phyloP scores from a whole-genome alignment of 1,139 yeast species.

The Candida sanyaensis region DNA sequence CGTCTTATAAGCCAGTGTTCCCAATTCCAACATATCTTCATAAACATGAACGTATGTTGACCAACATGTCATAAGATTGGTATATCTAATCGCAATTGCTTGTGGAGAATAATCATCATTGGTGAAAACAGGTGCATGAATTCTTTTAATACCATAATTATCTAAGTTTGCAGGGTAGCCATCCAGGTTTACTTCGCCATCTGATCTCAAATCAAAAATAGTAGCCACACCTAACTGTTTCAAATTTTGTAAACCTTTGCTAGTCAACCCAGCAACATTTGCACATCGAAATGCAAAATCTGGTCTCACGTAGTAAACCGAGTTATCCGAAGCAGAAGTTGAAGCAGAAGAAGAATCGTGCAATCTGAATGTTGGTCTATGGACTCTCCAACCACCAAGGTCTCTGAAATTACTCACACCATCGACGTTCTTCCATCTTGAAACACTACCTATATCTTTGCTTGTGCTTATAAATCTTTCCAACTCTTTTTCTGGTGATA shows the following conservation, averaged over 20 bases:
- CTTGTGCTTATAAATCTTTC: constrained; percentile 49
- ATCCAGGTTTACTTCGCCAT: constrained; percentile 54
- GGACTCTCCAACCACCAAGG: constrained; percentile 71
- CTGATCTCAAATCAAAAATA: constrained; percentile 71
- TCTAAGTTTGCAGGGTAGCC: constrained; percentile 43
- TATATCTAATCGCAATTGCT: constrained; percentile 58
- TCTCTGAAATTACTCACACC: constrained; percentile 79
- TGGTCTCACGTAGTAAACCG: constrained; percentile 49
- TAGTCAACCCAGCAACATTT: constrained; percentile 52
- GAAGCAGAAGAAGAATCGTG: constrained; percentile 3
- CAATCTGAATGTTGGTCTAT: constrained; percentile 27
- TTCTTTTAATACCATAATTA: constrained; percentile 48
- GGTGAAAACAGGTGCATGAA: constrained; percentile 62
- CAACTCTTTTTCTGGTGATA: constrained; percentile 51
- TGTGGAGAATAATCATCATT: constrained; percentile 65
- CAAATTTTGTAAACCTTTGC: constrained; percentile 43
- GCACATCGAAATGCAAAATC: constrained; percentile 67
- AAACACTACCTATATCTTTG: constrained; percentile 35
- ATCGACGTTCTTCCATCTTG: constrained; percentile 63
- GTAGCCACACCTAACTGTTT: constrained; percentile 50
- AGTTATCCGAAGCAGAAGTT: constrained; percentile 2
- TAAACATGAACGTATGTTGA: constrained; percentile 67
- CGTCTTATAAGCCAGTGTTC: constrained; percentile 43
- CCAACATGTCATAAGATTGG: constrained; percentile 60
- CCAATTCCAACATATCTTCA: constrained; percentile 55